Base-by-base conservation (phyloP, 1,284 basidiomycete genomes). In the Boletus mariae region DNA sequence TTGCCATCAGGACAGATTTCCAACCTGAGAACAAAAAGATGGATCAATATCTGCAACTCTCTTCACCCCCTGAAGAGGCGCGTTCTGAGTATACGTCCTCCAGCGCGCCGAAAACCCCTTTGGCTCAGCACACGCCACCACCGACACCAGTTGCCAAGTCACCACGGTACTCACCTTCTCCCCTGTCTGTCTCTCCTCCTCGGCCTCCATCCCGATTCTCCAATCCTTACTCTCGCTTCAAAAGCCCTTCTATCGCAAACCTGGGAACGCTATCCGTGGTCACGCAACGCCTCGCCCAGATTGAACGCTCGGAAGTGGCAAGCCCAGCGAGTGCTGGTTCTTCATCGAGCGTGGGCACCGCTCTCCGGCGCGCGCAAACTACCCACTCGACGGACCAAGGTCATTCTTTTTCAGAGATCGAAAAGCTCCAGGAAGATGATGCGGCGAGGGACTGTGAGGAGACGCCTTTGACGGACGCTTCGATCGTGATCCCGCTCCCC, bases 231-330 rank as follows among this genome's bases (percentile, higher is more conserved):
- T 63, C 72, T 11, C 70, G 66, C 20, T 61, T 70, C 4, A 71
- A 70, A 50, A 80, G 76, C 49, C 76, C 79, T n/a, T 83, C 80
- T 15, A 77, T 82, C 47, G 68, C 71, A 28, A 76, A 79, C 49
- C 71, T 82, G n/a, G 75, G 73, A 48, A 70, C 72, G 49, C 61
- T 72, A 42, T 82, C 80, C 10, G 70, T 82, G 41, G 80, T 82
- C 45, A 79, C 71, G 54, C 73, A 78, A 56, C 77, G 79, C 35
- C 73, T 81, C 23, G 77, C 79, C 7, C 71, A 79, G 56, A 73
- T 82, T 15, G 73, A 76, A 55, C 59, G 66, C 49, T 66, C 58
- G 10, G 59, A 58, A 42, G 53, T 61, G 11, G 38, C 46, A 28
- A 65, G 62, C 41, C 59, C 68, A 15, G 26, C 58, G 32, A 71